A percentile compares a stretch with the other conserved stretches of the same genome.
Conservation (phyloP, 139 green algal genomes). For the Pseudopediastrum boryanum region DNA sequence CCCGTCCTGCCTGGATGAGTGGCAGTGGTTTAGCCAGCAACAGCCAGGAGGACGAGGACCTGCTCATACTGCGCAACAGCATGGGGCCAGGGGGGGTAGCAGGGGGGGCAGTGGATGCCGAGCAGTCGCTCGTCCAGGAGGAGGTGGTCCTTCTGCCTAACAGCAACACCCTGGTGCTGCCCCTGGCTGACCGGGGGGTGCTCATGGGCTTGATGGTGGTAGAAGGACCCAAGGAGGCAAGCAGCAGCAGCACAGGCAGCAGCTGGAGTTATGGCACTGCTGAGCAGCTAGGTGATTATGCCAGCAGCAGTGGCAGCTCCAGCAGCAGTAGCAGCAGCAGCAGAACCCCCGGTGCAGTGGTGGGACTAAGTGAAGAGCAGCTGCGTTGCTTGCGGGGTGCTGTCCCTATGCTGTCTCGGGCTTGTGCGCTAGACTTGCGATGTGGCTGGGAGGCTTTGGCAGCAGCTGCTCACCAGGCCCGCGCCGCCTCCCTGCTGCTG, state of each 20-base stretch:
- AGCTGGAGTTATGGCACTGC: conserved; percentile 15
- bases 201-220: conserved; percentile 70
- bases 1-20: neutral
- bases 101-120: conserved; percentile 30
- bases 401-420: conserved; percentile 56
- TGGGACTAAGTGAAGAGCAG: conserved; percentile 28
- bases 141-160: conserved; percentile 65
- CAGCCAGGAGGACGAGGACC: conserved; percentile 12
- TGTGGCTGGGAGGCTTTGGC: conserved; percentile 25
- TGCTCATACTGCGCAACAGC: conserved; percentile 18
- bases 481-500: conserved; percentile 52
- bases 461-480: neutral
- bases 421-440: conserved; percentile 66
- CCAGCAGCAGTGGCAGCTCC: neutral
- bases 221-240: conserved; percentile 34
- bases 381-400: conserved; percentile 51
- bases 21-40: neutral
- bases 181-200: conserved; percentile 51
- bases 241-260: neutral
- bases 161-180: conserved; percentile 63
- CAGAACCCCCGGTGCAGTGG: conserved; percentile 1
- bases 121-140: conserved; percentile 58
- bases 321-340: conserved; percentile 12
- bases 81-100: conserved; percentile 24
- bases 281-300: neutral